Percentiles rank a stretch among this genome's conserved stretches.
Evolutionary conservation across 176 grass and related monocot species (phyloP).

Genomic region (Ensete glaucum): DNA sequence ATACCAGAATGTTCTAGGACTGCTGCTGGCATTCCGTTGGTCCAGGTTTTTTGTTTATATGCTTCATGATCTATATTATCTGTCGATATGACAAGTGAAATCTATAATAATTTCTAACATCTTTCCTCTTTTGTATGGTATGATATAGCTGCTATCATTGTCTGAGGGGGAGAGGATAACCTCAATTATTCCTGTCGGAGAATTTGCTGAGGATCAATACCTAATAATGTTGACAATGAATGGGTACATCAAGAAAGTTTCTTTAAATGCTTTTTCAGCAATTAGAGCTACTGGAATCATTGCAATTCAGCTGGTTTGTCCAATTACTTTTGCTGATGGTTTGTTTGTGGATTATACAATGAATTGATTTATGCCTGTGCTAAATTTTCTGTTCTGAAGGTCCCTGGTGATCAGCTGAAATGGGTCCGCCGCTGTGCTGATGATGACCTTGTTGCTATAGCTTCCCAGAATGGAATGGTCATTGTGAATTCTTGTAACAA

Average conservation of each 20-base stretch:
- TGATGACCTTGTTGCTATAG: constrained; percentile 77
- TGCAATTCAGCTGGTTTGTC: constrained; percentile 81
- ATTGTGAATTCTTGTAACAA: constrained; percentile 85
- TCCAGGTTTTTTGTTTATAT: constrained; percentile 46
- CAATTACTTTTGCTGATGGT: constrained; percentile 12
- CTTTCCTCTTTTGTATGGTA: constrained; percentile 20
- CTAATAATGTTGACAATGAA: constrained; percentile 81
- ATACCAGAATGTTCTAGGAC: constrained; percentile 88
- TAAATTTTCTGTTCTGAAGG: constrained; percentile 22
- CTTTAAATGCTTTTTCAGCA: constrained; percentile 79
- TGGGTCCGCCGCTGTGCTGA: constrained; percentile 75
- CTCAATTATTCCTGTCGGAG: constrained; percentile 82
- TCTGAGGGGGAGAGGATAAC: constrained; percentile 86
- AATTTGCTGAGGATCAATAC: constrained; percentile 86
- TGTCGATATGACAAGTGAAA: neutral
- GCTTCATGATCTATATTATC: constrained; percentile 5
- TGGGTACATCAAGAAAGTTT: constrained; percentile 88
- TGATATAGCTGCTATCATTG: constrained; percentile 63
- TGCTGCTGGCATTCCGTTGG: constrained; percentile 74
- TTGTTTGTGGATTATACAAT: constrained; percentile 7
- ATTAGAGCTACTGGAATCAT: constrained; percentile 82
- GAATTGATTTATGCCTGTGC: constrained; percentile 15
- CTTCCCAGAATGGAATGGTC: constrained; percentile 85
- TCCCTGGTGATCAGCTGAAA: constrained; percentile 71
- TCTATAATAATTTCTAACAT: constrained; percentile 1